phyloP scores from a whole-genome alignment of 139 green algal genomes.

The Gonium pectorale region DNA sequence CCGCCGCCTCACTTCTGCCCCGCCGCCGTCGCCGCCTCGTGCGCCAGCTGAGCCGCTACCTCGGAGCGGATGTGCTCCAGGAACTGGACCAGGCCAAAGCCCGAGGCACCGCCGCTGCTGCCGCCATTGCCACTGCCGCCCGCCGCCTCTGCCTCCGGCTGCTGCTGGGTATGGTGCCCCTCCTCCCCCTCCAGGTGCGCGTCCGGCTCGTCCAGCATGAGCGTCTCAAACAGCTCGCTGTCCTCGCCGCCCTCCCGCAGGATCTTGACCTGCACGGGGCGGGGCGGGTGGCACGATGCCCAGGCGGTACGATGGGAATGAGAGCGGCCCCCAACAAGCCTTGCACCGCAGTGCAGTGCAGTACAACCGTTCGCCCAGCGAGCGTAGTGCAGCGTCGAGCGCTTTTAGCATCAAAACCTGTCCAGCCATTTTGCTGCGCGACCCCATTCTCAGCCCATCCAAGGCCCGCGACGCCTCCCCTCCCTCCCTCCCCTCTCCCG shows the following conservation, averaged over 20 bases:
- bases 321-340: no score
- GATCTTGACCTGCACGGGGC: constrained; percentile 53
- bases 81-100: constrained; percentile 65
- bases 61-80: constrained; percentile 61
- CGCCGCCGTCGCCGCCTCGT: constrained; percentile 8
- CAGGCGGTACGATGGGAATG: no score
- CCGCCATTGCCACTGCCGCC: not conserved
- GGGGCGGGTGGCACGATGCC: not conserved
- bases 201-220: constrained; percentile 83
- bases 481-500: no score
- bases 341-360: no score
- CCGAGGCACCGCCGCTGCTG: not conserved
- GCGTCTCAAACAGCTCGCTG: constrained; percentile 66
- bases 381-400: no score
- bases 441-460: no score
- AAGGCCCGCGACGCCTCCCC: no score
- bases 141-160: not conserved
- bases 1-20: no score
- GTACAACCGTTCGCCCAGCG: no score
- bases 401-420: no score
- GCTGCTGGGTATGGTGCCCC: not conserved
- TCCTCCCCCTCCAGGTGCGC: not conserved
- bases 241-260: constrained; percentile 72
- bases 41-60: constrained; percentile 55
- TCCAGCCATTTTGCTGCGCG: no score